Evolutionary conservation across 2,329 filamentous ascomycete genomes (phyloP), one percentile per base, ranked within the genome.

Genomic region (Periconia sp.): DNA sequence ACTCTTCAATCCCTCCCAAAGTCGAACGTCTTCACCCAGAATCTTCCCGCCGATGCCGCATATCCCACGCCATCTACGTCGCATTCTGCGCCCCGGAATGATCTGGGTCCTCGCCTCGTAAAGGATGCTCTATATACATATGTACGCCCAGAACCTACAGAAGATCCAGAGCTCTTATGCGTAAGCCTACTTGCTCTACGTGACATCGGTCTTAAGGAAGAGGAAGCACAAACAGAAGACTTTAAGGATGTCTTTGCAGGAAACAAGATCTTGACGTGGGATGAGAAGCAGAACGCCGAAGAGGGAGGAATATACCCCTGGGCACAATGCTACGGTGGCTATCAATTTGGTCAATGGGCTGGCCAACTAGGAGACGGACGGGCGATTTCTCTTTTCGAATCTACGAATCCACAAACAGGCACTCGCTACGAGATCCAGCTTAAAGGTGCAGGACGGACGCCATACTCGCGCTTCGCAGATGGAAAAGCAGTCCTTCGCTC

Each of bases 281-380:
- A 90, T 52, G 81, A 87, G 45, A 79, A 84, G 4, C 56, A 68
- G 26, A 60, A 54, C 17, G 18, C 55, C 13, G 56, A 62, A 18
- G 48, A 54, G n/a, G 65, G 53, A 21, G 87, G 88, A 15, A 84
- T 94, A 30, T 99, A 99, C 67, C 92, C 94, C 0, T 99, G 94
- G 94, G 92, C 94, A 22, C 94, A 99, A 73, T 97, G 94, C 73
- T 99, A 99, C 68, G 94, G 94, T 43, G 92, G 92, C 43, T 76
- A 79, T 57, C 70, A 73, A 36, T 72, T 73, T 45, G 94, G 94
- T 5, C 84, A 88, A 54, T 99, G 92, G 92, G 94, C 94, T 3
- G 92, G 94, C 5, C 94, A 99, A 70, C 82, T 99, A 1, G 94
- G 94, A 29, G 94, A 99, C 65, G 94, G 94, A 25, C 82, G 94